Base-by-base conservation (phyloP, 176 grass and related monocot genomes). In the Otatea glauca region DNA sequence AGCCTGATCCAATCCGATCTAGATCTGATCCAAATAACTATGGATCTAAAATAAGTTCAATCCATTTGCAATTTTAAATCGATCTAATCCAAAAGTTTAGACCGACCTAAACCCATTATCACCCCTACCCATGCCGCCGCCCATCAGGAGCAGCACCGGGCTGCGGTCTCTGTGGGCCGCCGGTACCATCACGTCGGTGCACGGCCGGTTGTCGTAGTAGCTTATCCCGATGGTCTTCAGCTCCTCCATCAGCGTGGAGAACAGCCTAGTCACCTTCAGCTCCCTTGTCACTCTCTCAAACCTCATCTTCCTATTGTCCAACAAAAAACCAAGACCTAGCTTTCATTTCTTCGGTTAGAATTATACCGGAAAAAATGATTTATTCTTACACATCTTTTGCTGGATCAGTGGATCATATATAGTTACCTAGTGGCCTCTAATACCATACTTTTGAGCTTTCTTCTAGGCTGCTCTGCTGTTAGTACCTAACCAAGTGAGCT, bases 81-180 rank as follows among this genome's bases (percentile, higher is more conserved):
- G n/a, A n/a, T n/a, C n/a, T n/a, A n/a, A n/a, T n/a, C n/a, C n/a
- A n/a, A n/a, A n/a, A n/a, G n/a, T n/a, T n/a, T n/a, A n/a, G n/a
- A n/a, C n/a, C n/a, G n/a, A n/a, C n/a, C n/a, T n/a, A n/a, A n/a
- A n/a, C n/a, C n/a, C n/a, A n/a, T n/a, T n/a, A n/a, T n/a, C n/a
- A n/a, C n/a, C n/a, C n/a, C n/a, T n/a, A 8, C 93, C 96, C 96
- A 99, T 99, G 75, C 96, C 96, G 18, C 96, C 96, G 58, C 96
- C 96, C 96, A 96, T 99, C 9, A 99, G 84, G n/a, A 99, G 88
- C 27, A 96, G 93, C 12, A 99, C 96, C 0, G 93, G 93, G 88
- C 96, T 99, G 74, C 96, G 91, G 64, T 89, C 71, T 14, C 89
- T 58, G 65, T 76, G 93, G 25, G 96, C 93, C 1, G 77, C 91